Percentiles rank a stretch among this genome's conserved stretches.
These are phyloP conservation scores for Scutellaria galericulata DNA, from an alignment of 257 asterid genomes.

Conservation along the genomic window DNA sequence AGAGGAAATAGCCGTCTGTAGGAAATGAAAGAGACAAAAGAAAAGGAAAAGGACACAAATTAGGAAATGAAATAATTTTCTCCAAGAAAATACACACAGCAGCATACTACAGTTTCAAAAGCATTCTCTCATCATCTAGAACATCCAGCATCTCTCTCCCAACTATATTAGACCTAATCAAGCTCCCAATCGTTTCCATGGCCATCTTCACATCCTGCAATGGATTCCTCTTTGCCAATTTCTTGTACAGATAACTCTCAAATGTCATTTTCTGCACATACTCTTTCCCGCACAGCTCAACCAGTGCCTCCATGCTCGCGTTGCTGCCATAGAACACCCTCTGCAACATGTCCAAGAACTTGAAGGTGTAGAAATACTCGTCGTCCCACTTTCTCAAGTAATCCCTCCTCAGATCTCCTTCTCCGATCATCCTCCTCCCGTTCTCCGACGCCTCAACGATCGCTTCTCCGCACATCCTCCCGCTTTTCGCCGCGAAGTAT, in stretches of 20 bases:
- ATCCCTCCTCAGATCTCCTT: constrained; percentile 68
- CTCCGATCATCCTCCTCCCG: constrained; percentile 81
- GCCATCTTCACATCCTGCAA: constrained; percentile 90
- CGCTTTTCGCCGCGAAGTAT: constrained; percentile 89
- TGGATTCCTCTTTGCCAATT: constrained; percentile 87
- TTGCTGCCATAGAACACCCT: constrained; percentile 84
- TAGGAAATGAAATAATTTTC: no score
- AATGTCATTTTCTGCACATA: constrained; percentile 96
- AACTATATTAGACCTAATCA: constrained; percentile 86
- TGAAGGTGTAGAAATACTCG: constrained; percentile 87
- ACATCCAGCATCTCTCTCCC: constrained; percentile 65
- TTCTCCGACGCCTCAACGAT: constrained; percentile 82
- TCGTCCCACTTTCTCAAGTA: constrained; percentile 90
- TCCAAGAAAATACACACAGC: no score
- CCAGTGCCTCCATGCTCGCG: constrained; percentile 89
- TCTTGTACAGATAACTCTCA: constrained; percentile 85
- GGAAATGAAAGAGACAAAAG: no score
- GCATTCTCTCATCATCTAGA: no score
- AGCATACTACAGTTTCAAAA: no score
- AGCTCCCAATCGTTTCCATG: constrained; percentile 82
- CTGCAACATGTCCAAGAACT: constrained; percentile 82
- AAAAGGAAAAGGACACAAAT: no score
- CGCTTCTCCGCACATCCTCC: constrained; percentile 95
- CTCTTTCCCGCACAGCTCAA: constrained; percentile 90
- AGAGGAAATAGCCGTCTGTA: no score